A percentile compares a stretch with the other conserved stretches of the same genome.
phyloP scores from a whole-genome alignment of 257 asterid species.

The Prunella vulgaris region DNA sequence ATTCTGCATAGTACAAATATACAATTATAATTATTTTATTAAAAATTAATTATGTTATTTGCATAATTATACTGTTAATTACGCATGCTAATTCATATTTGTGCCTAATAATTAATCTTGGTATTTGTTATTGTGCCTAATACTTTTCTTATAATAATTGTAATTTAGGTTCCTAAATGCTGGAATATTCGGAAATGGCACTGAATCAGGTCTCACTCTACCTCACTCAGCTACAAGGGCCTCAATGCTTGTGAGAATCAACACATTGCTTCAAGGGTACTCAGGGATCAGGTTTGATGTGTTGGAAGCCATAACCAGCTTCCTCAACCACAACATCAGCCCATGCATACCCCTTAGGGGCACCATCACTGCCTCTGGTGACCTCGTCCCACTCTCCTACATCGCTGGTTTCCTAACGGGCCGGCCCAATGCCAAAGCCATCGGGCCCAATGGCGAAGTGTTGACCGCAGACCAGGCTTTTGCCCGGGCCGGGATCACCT shows the following conservation, averaged over 20 bases:
- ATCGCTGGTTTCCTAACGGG: slow-evolving; percentile 34
- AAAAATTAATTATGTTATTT: too few species aligned
- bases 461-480: slow-evolving; percentile 25
- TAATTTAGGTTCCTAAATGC: slow-evolving; percentile 33
- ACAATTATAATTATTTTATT: too few species aligned
- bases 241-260: slow-evolving; percentile 42
- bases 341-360: slow-evolving; percentile 43
- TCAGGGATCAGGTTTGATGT: slow-evolving; percentile 43
- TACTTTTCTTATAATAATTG: not conserved
- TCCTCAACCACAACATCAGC: slow-evolving; percentile 38
- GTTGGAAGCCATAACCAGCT: slow-evolving; percentile 31
- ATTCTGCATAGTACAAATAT: too few species aligned
- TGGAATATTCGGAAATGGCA: slow-evolving; percentile 34
- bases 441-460: slow-evolving; percentile 28
- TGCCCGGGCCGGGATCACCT: slow-evolving; percentile 20
- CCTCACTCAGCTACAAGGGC: slow-evolving; percentile 41
- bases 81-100: too few species aligned
- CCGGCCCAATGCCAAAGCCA: slow-evolving; percentile 38
- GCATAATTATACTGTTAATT: too few species aligned
- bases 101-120: too few species aligned
- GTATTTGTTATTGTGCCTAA: not conserved
- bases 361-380: slow-evolving; percentile 40
- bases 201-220: slow-evolving; percentile 28
- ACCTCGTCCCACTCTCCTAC: slow-evolving; percentile 40
- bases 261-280: slow-evolving; percentile 47